phyloP scores from a whole-genome alignment of 2,329 filamentous ascomycete species.

The Colletotrichum spaethianum region DNA sequence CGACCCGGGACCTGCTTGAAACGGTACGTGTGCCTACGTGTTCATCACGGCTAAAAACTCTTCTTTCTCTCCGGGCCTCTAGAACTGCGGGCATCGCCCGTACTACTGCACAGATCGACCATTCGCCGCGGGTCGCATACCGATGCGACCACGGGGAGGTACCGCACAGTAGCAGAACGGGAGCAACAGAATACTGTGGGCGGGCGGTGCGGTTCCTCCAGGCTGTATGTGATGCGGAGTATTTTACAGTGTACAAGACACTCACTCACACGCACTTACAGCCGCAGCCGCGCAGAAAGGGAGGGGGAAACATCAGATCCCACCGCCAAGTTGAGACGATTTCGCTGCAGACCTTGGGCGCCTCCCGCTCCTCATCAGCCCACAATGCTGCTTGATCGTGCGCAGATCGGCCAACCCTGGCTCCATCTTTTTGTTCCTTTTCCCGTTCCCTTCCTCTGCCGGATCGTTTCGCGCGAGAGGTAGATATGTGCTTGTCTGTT shows the following conservation, averaged over 20 bases:
- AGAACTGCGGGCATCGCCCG: background rate
- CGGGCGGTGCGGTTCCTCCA: background rate
- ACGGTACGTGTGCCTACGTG: background rate
- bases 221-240: background rate
- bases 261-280: background rate
- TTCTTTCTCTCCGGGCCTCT: background rate
- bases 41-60: background rate
- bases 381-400: constrained; percentile 37
- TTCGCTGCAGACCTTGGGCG: constrained; percentile 30
- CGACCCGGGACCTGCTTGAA: background rate
- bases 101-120: constrained; percentile 34
- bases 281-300: background rate
- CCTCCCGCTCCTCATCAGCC: constrained; percentile 39
- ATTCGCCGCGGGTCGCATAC: constrained; percentile 32
- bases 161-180: constrained; percentile 1
- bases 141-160: constrained; percentile 29
- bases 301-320: constrained; percentile 14
- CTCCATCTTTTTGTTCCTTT: constrained; percentile 20
- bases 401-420: constrained; percentile 35
- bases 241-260: background rate
- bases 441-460: background rate
- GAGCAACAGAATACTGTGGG: background rate
- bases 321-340: constrained; percentile 37
- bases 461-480: background rate
- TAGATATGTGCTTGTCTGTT: background rate